These are phyloP conservation scores for Neoboletus subvelutipes DNA, from an alignment of 768 basidiomycete genomes.

Conservation along the genomic window DNA sequence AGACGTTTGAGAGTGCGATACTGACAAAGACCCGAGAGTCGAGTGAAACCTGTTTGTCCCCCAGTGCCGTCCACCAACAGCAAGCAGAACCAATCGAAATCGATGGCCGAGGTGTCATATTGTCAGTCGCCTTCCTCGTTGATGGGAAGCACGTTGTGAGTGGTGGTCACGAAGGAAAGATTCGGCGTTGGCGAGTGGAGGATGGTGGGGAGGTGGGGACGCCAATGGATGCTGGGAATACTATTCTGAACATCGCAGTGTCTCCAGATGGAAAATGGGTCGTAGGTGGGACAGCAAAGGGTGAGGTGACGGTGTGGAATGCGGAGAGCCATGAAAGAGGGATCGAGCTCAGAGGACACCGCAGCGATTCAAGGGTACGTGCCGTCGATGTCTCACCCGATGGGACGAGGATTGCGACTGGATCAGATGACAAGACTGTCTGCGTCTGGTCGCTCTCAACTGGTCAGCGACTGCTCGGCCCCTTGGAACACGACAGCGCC, in stretches of 20 bases:
- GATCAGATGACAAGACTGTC: background rate
- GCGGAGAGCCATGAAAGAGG: background rate
- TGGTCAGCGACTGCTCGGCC: background rate
- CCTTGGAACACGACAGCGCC: background rate
- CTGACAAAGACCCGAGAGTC: no score
- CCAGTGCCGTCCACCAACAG: no score
- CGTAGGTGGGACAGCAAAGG: background rate
- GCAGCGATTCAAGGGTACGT: background rate
- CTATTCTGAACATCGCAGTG: background rate
- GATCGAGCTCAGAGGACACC: background rate
- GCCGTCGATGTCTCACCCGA: background rate
- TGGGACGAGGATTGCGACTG: background rate
- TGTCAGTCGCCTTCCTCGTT: background rate
- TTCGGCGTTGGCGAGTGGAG: slow-evolving; percentile 6
- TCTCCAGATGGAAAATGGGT: slow-evolving; percentile 6
- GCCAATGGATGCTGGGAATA: slow-evolving; percentile 1
- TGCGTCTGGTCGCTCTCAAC: background rate
- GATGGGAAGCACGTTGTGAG: background rate
- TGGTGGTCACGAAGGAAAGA: background rate
- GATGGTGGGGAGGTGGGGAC: background rate
- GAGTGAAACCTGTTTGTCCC: no score
- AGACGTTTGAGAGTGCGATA: no score
- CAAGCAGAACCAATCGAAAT: no score
- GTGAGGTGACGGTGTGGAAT: background rate
- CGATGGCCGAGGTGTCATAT: no score